phyloP scores from a whole-genome alignment of 2,329 filamentous ascomycete genomes.

The Verticillium dahliae region DNA sequence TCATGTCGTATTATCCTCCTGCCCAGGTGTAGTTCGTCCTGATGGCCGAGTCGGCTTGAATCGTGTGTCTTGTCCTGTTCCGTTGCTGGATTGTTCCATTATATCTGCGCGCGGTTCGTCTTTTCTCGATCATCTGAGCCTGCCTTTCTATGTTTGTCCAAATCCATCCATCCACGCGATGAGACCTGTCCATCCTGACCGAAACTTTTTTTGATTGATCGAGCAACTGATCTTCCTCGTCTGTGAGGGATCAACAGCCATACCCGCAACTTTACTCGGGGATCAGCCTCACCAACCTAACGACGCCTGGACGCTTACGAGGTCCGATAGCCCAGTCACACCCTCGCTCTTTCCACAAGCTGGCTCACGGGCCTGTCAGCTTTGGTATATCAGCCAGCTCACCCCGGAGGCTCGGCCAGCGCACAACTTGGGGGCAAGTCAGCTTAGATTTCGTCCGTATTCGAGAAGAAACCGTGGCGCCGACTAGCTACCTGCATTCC shows the following conservation, averaged over 20 bases:
- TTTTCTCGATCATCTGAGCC: not conserved
- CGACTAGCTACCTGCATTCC: not conserved
- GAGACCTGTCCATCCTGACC: not conserved
- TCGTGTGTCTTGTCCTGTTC: not conserved
- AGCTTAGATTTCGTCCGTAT: not conserved
- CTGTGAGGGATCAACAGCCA: not conserved
- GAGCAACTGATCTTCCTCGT: not conserved
- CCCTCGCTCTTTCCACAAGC: not conserved
- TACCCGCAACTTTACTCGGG: not conserved
- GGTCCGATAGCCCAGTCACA: not conserved
- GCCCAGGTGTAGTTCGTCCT: not conserved
- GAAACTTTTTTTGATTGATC: not conserved
- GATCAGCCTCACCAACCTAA: not conserved
- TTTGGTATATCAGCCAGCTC: not conserved
- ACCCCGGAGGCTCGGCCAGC: not conserved
- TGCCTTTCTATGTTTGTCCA: not conserved
- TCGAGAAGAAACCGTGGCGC: not conserved
- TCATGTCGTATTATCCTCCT: not conserved
- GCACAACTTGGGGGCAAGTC: not conserved
- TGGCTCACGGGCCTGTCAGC: not conserved
- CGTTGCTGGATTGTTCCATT: not conserved
- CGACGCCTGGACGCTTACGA: not conserved
- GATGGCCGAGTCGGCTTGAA: not conserved
- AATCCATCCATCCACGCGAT: not conserved
- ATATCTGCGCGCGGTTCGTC: not conserved